These are phyloP conservation scores for Globisporangium rhizosaccharum DNA, from an alignment of 352 stramenopile species.

Conservation along the genomic window DNA sequence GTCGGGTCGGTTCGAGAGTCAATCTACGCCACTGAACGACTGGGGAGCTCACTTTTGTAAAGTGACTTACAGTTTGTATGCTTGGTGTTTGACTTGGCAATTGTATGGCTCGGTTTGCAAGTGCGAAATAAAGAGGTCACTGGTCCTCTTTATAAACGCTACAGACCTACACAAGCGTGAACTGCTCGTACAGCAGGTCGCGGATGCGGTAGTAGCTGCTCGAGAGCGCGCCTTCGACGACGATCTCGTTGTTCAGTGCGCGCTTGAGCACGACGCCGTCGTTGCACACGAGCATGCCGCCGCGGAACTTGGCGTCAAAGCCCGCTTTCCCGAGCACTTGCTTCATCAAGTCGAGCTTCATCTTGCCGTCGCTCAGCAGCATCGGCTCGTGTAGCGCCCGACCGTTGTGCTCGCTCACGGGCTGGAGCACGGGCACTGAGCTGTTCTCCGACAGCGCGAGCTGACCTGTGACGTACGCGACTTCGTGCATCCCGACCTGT, in stretches of 20 bases:
- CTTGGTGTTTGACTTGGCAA: not conserved
- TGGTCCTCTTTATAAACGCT: not conserved
- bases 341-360: constrained; percentile 89
- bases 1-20: not conserved
- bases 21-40: constrained; percentile 15
- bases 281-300: constrained; percentile 86
- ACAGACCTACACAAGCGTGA: constrained; percentile 67
- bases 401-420: constrained; percentile 30
- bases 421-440: constrained; percentile 65
- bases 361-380: constrained; percentile 83
- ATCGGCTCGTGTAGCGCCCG: constrained; percentile 66
- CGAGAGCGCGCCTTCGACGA: constrained; percentile 80
- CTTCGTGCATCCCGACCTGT: constrained; percentile 80
- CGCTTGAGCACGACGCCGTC: constrained; percentile 85
- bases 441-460: constrained; percentile 63
- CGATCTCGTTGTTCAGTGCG: constrained; percentile 83
- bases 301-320: constrained; percentile 87
- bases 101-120: not conserved
- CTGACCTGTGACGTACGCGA: constrained; percentile 80
- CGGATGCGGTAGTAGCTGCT: constrained; percentile 87
- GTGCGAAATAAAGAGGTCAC: no score
- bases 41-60: not conserved
- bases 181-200: constrained; percentile 83
- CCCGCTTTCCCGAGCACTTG: constrained; percentile 80
- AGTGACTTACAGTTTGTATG: not conserved